Conservation (phyloP, 352 stramenopile species). For the Globisporangium orthogonon region DNA sequence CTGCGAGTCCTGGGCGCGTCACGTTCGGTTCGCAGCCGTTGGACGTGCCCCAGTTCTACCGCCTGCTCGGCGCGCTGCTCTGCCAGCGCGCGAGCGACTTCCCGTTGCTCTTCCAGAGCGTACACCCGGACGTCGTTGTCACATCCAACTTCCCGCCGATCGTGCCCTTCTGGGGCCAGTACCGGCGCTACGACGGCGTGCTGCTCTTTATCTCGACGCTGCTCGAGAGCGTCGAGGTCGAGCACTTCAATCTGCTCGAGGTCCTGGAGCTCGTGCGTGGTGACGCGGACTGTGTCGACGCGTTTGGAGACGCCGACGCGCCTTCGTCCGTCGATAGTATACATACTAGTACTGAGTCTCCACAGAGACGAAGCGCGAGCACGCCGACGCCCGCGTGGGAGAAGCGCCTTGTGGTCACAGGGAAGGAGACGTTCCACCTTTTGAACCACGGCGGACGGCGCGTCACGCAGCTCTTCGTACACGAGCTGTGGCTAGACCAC, state of each 20-base stretch:
- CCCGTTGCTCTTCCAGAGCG: constrained; percentile 65
- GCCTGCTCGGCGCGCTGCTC: constrained; percentile 52
- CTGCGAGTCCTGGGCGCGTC: constrained; percentile 26
- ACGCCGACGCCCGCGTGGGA: constrained; percentile 55
- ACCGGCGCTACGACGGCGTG: constrained; percentile 74
- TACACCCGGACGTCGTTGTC: constrained; percentile 71
- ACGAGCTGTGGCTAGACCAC: constrained; percentile 82
- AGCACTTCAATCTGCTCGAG: constrained; percentile 67
- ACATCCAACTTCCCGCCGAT: constrained; percentile 84
- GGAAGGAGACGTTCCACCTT: constrained; percentile 79
- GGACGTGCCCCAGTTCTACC: constrained; percentile 68
- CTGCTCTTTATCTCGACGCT: constrained; percentile 80
- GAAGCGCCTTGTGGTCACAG: constrained; percentile 70
- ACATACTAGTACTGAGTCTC: neutral
- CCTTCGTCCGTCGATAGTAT: no score
- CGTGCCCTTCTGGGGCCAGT: constrained; percentile 82
- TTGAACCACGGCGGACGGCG: constrained; percentile 46
- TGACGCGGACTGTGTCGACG: constrained; percentile 60
- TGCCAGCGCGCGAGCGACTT: constrained; percentile 71
- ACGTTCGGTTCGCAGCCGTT: constrained; percentile 71
- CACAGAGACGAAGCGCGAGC: constrained; percentile 13
- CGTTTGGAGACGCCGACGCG: constrained; percentile 19
- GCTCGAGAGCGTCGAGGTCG: constrained; percentile 64
- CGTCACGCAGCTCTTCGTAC: constrained; percentile 80
- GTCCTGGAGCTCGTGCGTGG: constrained; percentile 68